These are phyloP conservation scores for Talaromyces trachyspermus DNA, from an alignment of 495 filamentous ascomycete genomes.

Conservation along the genomic window DNA sequence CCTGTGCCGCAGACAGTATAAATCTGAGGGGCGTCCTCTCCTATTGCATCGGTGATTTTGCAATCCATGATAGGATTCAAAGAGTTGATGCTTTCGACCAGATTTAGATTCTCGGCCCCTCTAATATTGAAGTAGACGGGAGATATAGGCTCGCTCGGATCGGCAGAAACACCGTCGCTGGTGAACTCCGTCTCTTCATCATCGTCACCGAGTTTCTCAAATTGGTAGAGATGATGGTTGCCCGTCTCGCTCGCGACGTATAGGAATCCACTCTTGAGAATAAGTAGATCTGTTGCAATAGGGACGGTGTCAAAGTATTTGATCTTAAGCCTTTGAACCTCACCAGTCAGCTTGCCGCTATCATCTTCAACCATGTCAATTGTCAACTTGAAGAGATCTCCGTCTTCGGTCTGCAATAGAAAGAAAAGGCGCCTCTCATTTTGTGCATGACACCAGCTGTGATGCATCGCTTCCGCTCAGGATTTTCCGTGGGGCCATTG, in stretches of 20 bases:
- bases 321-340: constrained; percentile 78
- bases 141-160: constrained; percentile 57
- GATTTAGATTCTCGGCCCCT: constrained; percentile 68
- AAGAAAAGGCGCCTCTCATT: constrained; percentile 98
- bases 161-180: constrained; percentile 74
- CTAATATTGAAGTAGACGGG: constrained; percentile 82
- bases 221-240: constrained; percentile 93
- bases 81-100: constrained; percentile 79
- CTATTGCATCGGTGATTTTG: constrained; percentile 78
- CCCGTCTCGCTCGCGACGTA: constrained; percentile 90
- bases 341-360: constrained; percentile 65
- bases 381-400: constrained; percentile 94
- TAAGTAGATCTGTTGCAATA: constrained; percentile 74
- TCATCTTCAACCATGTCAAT: constrained; percentile 84
- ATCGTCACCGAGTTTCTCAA: constrained; percentile 96
- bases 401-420: constrained; percentile 89
- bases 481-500: constrained; percentile 81
- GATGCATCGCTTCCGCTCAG: constrained; percentile 78
- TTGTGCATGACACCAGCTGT: constrained; percentile 93
- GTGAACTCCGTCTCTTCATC: constrained; percentile 79
- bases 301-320: constrained; percentile 98
- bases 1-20: constrained; percentile 86
- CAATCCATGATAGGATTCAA: constrained; percentile 89
- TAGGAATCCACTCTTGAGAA: constrained; percentile 91
- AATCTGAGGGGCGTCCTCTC: constrained; percentile 94